A percentile compares a stretch with the other conserved stretches of the same genome.
Evolutionary conservation across 1,139 yeast genomes (phyloP).

Genomic region (Blastobotrys raffinosifermentans): DNA sequence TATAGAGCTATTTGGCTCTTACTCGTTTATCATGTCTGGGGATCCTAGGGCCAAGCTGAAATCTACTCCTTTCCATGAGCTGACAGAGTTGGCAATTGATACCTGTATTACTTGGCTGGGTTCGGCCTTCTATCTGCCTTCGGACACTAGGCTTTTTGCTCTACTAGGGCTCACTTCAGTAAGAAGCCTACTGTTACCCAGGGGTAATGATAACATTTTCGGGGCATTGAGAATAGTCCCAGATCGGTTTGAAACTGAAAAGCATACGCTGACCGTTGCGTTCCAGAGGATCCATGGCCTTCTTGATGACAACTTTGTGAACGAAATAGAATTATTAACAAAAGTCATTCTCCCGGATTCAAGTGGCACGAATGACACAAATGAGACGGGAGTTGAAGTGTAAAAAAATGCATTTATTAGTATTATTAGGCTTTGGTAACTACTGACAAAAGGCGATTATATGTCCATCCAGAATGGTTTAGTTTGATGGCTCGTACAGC

Average conservation of each 20-base stretch:
- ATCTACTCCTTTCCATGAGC: background rate
- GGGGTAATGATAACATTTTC: too few relatives aligned
- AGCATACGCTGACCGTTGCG: too few relatives aligned
- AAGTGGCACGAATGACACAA: too few relatives aligned
- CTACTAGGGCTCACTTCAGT: background rate
- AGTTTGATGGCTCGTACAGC: conserved; percentile 10
- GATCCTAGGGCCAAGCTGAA: background rate
- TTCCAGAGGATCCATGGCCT: too few relatives aligned
- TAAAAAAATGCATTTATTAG: conserved; percentile 1
- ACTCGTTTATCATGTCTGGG: background rate
- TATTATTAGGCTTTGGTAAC: conserved; percentile 2
- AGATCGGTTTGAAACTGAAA: too few relatives aligned
- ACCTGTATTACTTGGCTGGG: background rate
- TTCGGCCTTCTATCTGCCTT: background rate
- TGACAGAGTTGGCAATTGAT: background rate
- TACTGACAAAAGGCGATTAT: conserved; percentile 1
- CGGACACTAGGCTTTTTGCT: background rate
- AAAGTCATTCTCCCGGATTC: too few relatives aligned
- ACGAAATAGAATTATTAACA: too few relatives aligned
- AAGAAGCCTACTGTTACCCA: too few relatives aligned
- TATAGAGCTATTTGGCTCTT: conserved; percentile 2
- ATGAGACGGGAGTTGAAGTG: too few relatives aligned
- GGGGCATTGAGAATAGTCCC: too few relatives aligned
- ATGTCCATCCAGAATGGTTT: conserved; percentile 7
- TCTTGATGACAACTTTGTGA: too few relatives aligned